Conservation (phyloP, 345 rosid species). For the Chamaenerion angustifolium region DNA sequence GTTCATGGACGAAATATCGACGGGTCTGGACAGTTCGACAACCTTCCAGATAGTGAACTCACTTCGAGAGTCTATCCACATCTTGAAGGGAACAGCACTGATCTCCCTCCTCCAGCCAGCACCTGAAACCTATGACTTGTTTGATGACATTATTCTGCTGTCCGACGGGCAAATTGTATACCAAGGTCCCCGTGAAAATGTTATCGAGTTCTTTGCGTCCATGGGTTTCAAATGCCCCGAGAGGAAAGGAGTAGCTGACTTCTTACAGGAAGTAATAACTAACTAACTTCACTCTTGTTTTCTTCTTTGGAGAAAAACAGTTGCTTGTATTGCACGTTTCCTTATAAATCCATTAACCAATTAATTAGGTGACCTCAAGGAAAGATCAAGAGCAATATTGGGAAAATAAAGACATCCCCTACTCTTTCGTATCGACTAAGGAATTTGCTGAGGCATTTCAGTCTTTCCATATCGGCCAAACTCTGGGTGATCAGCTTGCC, state of each 20-base stretch:
- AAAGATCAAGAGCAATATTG: constrained; percentile 86
- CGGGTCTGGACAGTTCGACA: constrained; percentile 78
- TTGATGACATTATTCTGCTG: constrained; percentile 63
- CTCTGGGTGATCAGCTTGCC: constrained; percentile 50
- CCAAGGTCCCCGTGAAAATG: constrained; percentile 57
- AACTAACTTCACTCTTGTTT: not conserved
- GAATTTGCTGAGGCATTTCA: constrained; percentile 60
- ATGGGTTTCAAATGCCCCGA: constrained; percentile 65
- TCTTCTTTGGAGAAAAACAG: not conserved
- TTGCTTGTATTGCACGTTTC: not conserved
- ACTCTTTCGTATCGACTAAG: constrained; percentile 36
- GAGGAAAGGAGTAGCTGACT: constrained; percentile 80
- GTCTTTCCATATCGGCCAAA: constrained; percentile 49
- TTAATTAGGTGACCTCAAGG: constrained; percentile 40
- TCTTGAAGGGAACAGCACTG: constrained; percentile 54
- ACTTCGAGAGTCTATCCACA: constrained; percentile 40
- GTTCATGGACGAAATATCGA: constrained; percentile 84
- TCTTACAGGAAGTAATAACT: constrained; percentile 54
- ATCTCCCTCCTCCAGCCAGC: constrained; percentile 83
- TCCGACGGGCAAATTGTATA: constrained; percentile 72
- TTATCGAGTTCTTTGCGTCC: constrained; percentile 50
- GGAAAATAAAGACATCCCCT: constrained; percentile 42
- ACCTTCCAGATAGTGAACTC: constrained; percentile 71
- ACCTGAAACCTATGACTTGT: constrained; percentile 60
- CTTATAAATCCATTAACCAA: not conserved